Base-by-base conservation (phyloP, 306 rosid species). In the Rubus idaeus region DNA sequence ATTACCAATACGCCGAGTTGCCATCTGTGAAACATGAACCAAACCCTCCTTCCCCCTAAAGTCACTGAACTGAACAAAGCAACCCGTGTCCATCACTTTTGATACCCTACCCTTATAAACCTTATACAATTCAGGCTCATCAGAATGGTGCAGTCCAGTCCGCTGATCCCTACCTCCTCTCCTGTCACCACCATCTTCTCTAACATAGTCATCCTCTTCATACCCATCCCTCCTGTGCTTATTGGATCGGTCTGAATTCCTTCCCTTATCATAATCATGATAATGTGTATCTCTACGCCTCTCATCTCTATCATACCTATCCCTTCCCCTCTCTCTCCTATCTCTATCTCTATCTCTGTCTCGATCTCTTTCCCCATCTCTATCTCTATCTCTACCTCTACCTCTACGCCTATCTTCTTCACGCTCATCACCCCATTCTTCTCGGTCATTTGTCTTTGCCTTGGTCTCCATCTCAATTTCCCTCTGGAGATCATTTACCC, bases 11-110 rank as follows among this genome's bases (percentile, higher is more conserved):
- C 96, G 87, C 55, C 94, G 76, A 9, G 90, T 90, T 0, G 96
- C 97, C 23, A 93, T 90, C 83, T 93, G 98, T 2, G 96, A 93
- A 56, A 90, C 94, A 46, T 93, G 98, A 39, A 93, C 96, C 85
- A 93, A 83, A 44, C 96, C 98, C 78, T 93, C 98, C 67, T 89
- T 93, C 57, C 96, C 98, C 75, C 88, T 89, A 5, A 88, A 81
- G 44, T 93, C 96, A 41, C 69, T 91, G 62, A 93, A 53, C 77
- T 89, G 94, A 35, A 93, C 98, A 75, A 93, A 93, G 82, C 96
- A 90, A 26, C 98, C 95, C 0, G 90, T 86, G 64, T 93, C 98
- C 94, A 91, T 91, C 63, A 89, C 98, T 79, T 93, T 89, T 0
- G 96, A 86, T 9, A 91, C 87, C 74, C 96, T 86, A 7, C 96